These are phyloP conservation scores for Ceratocystiopsis sp. DNA, from an alignment of 2,329 filamentous ascomycete species.

Conservation along the genomic window DNA sequence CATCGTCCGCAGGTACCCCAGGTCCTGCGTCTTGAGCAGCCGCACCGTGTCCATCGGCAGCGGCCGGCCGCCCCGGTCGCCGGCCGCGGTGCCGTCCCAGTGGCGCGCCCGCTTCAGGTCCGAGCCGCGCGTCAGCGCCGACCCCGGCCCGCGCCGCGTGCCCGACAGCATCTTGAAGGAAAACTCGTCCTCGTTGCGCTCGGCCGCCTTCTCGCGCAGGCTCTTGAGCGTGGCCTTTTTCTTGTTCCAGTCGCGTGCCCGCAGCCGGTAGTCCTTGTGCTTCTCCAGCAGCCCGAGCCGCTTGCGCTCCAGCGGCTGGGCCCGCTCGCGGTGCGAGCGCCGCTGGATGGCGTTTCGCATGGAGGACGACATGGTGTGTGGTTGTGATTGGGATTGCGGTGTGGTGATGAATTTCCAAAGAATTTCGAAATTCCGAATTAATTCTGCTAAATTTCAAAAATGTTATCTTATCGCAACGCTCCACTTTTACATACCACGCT, in stretches of 20 bases:
- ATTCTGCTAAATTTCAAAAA: no score
- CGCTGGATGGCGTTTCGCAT: slow-evolving; percentile 15
- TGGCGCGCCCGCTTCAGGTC: slow-evolving; percentile 23
- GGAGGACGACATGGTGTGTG: slow-evolving; percentile 10
- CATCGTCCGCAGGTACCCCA: slow-evolving; percentile 47
- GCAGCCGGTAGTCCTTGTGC: slow-evolving; percentile 46
- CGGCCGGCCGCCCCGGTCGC: slow-evolving; percentile 38
- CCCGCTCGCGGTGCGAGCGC: slow-evolving; percentile 68
- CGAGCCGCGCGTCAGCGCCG: slow-evolving; percentile 20
- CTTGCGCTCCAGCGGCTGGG: slow-evolving; percentile 65
- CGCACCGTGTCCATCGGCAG: slow-evolving; percentile 40
- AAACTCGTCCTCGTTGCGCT: slow-evolving; percentile 57
- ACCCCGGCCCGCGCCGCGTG: slow-evolving; percentile 32
- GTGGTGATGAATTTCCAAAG: neutral
- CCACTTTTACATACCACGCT: neutral
- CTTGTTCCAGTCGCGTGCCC: slow-evolving; percentile 47
- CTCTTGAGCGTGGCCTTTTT: slow-evolving; percentile 44
- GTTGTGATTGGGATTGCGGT: neutral
- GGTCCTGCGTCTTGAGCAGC: slow-evolving; percentile 51
- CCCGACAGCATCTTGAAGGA: slow-evolving; percentile 53
- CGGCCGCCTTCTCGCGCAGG: slow-evolving; percentile 42
- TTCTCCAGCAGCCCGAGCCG: slow-evolving; percentile 91
- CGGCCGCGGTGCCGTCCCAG: slow-evolving; percentile 38
- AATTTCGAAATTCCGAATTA: neutral
- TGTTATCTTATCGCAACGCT: neutral